These are phyloP conservation scores for Trichoderma koningiopsis DNA, from an alignment of 2,329 filamentous ascomycete genomes.

Conservation along the genomic window DNA sequence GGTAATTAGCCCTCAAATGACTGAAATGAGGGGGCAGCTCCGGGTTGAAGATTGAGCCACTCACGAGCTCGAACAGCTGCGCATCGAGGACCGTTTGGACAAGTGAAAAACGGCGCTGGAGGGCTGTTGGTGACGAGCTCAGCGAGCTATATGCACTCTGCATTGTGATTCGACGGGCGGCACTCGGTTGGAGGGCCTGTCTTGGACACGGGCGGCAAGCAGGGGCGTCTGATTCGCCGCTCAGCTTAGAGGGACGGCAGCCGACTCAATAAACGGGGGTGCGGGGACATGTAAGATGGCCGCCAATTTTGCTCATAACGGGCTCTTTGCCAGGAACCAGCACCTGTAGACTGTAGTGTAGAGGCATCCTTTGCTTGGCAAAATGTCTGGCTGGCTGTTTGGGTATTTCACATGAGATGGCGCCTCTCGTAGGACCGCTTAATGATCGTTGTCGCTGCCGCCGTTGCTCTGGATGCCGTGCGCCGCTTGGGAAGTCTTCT, in stretches of 20 bases:
- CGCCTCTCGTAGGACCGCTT: background rate
- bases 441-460: background rate
- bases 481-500: background rate
- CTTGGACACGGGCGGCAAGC: slow-evolving; percentile 30
- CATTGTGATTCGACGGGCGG: slow-evolving; percentile 27
- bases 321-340: background rate
- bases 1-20: background rate
- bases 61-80: slow-evolving; percentile 15
- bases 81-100: slow-evolving; percentile 15
- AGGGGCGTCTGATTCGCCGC: slow-evolving; percentile 29
- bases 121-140: slow-evolving; percentile 23
- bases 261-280: slow-evolving; percentile 8
- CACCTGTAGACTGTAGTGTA: background rate
- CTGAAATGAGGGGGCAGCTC: background rate
- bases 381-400: background rate
- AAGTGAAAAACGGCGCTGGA: slow-evolving; percentile 9
- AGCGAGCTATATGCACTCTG: slow-evolving; percentile 14
- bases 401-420: background rate
- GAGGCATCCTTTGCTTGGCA: background rate
- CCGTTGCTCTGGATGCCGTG: background rate
- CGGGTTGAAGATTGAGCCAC: slow-evolving; percentile 13
- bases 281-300: background rate
- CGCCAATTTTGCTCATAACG: background rate
- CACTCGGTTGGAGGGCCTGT: slow-evolving; percentile 12
- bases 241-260: background rate